Base-by-base conservation (phyloP, 495 filamentous ascomycete genomes). In the Penicillium daleae region DNA sequence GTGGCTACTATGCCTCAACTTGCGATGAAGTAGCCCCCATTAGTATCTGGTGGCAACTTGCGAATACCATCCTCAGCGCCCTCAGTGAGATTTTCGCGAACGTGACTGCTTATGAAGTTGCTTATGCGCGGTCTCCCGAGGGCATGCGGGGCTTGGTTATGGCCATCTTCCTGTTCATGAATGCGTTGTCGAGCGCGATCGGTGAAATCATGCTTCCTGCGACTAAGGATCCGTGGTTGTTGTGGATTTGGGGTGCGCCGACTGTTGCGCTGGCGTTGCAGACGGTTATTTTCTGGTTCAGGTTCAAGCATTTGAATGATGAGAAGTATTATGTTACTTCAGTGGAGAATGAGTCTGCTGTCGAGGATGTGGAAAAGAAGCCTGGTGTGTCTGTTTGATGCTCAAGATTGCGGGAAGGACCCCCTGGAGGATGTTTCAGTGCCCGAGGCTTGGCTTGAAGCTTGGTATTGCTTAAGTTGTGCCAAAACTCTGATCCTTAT, bases 71-170 rank as follows among this genome's bases (percentile, higher is more conserved):
- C 74, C 67, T 87, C 67, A 76, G 82, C n/a, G 89, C 86, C 54
- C 75, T 91, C 32, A 86, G 86, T 8, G 89, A 92, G 66, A 81
- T 88, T 61, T 90, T 92, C 63, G 79, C 84, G 63, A 88, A 87
- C 39, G 87, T 91, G 3, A 90, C 89, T 0, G 88, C 86, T 0
- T 86, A 89, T 66, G 89, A 89, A 68, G 84, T 91, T 64, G 89
- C 89, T 3, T 92, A 89, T 77, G 86, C 88, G 7, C 86, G 89
- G 27, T 85, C 89, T 0, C 89, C 89, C 0, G 73, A 82, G 26
- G 83, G 80, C 65, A 92, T 92, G 89, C 84, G 87, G 57, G 84
- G 84, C 49, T 80, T 91, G 33, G 86, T 92, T 13, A 85, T 86
- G 65, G 83, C 86, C 19, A 70, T 92, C 49, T 90, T 86, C 71